phyloP scores from a whole-genome alignment of 2,329 filamentous ascomycete species.

The Fusarium setosum region DNA sequence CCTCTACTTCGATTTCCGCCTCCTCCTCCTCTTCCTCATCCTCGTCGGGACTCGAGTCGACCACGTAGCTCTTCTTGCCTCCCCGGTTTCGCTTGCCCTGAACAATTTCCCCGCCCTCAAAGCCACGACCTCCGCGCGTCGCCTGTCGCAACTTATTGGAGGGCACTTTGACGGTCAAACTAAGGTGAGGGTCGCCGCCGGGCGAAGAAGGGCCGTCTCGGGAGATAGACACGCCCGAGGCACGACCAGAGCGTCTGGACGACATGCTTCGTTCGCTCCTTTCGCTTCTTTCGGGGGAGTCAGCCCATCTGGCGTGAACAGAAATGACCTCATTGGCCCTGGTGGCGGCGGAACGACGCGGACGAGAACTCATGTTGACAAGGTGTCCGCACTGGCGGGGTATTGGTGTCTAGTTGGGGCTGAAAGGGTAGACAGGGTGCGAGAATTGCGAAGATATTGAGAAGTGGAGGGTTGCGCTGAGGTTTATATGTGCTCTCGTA shows the following conservation, averaged over 20 bases:
- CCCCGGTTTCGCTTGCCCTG: conserved; percentile 64
- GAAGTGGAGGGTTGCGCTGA: conserved; percentile 1
- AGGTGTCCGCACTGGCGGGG: conserved; percentile 37
- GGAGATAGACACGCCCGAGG: conserved; percentile 55
- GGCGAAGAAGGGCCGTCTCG: conserved; percentile 60
- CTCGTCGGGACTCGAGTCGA: conserved; percentile 65
- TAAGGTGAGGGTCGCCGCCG: conserved; percentile 56
- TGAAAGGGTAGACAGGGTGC: conserved; percentile 4
- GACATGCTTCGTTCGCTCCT: conserved; percentile 57
- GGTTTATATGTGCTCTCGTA: conserved; percentile 5
- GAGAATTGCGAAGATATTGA: conserved; percentile 4
- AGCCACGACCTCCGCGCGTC: conserved; percentile 55
- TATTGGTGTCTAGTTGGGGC: neutral
- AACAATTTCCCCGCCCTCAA: conserved; percentile 59
- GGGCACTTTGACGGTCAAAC: conserved; percentile 63
- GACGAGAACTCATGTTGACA: conserved; percentile 58
- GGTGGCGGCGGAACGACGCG: conserved; percentile 57
- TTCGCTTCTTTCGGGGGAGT: conserved; percentile 51
- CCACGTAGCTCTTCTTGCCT: conserved; percentile 69
- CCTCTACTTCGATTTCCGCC: conserved; percentile 53
- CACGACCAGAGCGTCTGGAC: conserved; percentile 62
- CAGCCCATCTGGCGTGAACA: conserved; percentile 55
- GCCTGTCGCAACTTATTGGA: conserved; percentile 64
- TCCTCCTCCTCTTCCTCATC: conserved; percentile 56
- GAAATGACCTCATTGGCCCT: conserved; percentile 57